These are phyloP conservation scores for Pythium dissimile DNA, from an alignment of 352 stramenopile species.

Conservation along the genomic window DNA sequence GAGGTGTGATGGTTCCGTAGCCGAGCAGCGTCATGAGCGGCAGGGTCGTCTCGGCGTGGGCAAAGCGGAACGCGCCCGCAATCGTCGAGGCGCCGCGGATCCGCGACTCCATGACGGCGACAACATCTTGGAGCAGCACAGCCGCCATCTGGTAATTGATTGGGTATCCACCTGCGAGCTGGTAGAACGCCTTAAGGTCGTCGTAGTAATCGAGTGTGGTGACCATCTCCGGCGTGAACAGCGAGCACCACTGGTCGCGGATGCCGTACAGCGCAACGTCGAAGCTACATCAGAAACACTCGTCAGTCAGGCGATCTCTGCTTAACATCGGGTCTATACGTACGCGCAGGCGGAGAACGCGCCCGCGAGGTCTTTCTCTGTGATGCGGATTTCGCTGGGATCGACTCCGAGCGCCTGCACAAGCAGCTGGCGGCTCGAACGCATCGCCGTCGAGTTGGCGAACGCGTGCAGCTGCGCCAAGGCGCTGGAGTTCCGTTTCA, in stretches of 20 bases:
- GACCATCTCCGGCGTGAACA: slow-evolving; percentile 42
- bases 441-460: slow-evolving; percentile 30
- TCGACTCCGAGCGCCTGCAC: slow-evolving; percentile 35
- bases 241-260: slow-evolving; percentile 53
- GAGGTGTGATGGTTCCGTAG: slow-evolving; percentile 32
- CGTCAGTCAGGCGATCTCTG: neutral
- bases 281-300: slow-evolving; percentile 41
- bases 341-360: slow-evolving; percentile 67
- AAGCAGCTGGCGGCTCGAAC: slow-evolving; percentile 25
- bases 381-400: slow-evolving; percentile 14
- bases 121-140: slow-evolving; percentile 55
- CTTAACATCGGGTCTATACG: slow-evolving; percentile 11
- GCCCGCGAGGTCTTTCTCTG: slow-evolving; percentile 33
- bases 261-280: slow-evolving; percentile 59
- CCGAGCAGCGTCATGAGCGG: slow-evolving; percentile 67
- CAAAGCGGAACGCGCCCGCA: slow-evolving; percentile 56
- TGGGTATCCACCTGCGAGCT: slow-evolving; percentile 47
- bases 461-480: slow-evolving; percentile 40
- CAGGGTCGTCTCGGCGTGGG: slow-evolving; percentile 71
- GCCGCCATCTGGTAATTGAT: slow-evolving; percentile 79
- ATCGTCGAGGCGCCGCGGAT: slow-evolving; percentile 30
- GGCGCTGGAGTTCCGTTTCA: slow-evolving; percentile 52
- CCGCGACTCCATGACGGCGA: slow-evolving; percentile 44
- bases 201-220: slow-evolving; percentile 55
- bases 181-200: slow-evolving; percentile 70